These are phyloP conservation scores for Colletotrichum melonis DNA, from an alignment of 2,329 filamentous ascomycete species.

Conservation along the genomic window DNA sequence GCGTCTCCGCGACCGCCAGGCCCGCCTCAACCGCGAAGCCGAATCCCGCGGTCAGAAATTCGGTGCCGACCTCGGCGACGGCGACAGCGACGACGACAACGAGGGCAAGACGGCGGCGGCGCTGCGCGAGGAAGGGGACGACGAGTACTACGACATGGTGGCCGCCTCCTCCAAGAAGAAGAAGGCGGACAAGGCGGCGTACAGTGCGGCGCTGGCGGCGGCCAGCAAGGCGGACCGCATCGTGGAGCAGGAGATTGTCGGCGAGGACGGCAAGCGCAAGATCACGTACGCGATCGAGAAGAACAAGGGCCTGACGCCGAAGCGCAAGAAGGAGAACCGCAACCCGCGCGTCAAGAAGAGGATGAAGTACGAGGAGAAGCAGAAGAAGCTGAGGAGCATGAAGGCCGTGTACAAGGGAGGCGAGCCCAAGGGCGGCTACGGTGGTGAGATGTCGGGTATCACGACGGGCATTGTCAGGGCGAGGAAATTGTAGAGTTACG, in stretches of 20 bases:
- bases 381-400: slow-evolving; percentile 94
- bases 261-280: slow-evolving; percentile 87
- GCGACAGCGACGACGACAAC: slow-evolving; percentile 75
- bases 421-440: slow-evolving; percentile 86
- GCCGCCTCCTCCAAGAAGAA: slow-evolving; percentile 76
- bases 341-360: slow-evolving; percentile 99
- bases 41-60: slow-evolving; percentile 81
- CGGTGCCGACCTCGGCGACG: slow-evolving; percentile 73
- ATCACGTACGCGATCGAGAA: slow-evolving; percentile 96
- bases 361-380: slow-evolving; percentile 94
- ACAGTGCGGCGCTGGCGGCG: slow-evolving; percentile 64
- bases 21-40: slow-evolving; percentile 88
- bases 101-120: slow-evolving; percentile 66
- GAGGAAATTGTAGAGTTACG: slow-evolving; percentile 77
- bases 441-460: slow-evolving; percentile 93
- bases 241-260: slow-evolving; percentile 75
- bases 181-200: slow-evolving; percentile 76
- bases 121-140: slow-evolving; percentile 67
- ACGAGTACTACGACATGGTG: slow-evolving; percentile 93
- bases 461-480: slow-evolving; percentile 94
- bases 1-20: slow-evolving; percentile 85
- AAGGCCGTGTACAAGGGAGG: slow-evolving; percentile 88
- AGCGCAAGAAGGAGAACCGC: slow-evolving; percentile 91
- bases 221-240: slow-evolving; percentile 74
- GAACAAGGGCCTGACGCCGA: slow-evolving; percentile 94